Percentiles rank a stretch among this genome's conserved stretches.
phyloP scores from a whole-genome alignment of 768 basidiomycete genomes.

The Pholiota microspora region DNA sequence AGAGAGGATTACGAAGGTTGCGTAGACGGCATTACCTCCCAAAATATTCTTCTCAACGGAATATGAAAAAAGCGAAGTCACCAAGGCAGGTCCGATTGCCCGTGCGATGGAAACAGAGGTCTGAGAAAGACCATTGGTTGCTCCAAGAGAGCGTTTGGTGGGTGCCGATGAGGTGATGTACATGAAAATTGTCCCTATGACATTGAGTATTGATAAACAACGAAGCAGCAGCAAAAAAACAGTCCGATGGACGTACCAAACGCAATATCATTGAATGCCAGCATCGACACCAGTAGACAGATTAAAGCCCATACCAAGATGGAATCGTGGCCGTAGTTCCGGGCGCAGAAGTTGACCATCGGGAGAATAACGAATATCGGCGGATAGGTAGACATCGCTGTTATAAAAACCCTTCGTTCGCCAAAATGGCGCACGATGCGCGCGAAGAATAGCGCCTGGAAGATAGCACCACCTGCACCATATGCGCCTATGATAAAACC shows the following conservation, averaged over 20 bases:
- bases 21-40: conserved; percentile 46
- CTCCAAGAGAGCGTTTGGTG: conserved; percentile 46
- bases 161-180: conserved; percentile 50
- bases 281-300: conserved; percentile 23
- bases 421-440: conserved; percentile 41
- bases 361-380: conserved; percentile 44
- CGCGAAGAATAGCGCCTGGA: conserved; percentile 42
- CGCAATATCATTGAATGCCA: conserved; percentile 40
- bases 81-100: conserved; percentile 46
- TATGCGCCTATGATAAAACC: conserved; percentile 52
- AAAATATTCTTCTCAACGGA: conserved; percentile 47
- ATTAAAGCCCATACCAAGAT: conserved; percentile 37
- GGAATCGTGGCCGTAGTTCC: conserved; percentile 31
- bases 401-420: conserved; percentile 37
- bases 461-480: conserved; percentile 36
- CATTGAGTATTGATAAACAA: background rate
- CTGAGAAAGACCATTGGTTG: conserved; percentile 49
- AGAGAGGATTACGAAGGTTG: conserved; percentile 31
- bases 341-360: conserved; percentile 41
- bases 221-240: background rate
- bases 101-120: conserved; percentile 43
- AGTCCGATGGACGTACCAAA: conserved; percentile 33
- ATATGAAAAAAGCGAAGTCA: conserved; percentile 52
- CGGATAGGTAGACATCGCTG: conserved; percentile 34
- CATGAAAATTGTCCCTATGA: conserved; percentile 46